Conservation (phyloP, 169 alveolate species). For the Plasmodium yoelii region DNA sequence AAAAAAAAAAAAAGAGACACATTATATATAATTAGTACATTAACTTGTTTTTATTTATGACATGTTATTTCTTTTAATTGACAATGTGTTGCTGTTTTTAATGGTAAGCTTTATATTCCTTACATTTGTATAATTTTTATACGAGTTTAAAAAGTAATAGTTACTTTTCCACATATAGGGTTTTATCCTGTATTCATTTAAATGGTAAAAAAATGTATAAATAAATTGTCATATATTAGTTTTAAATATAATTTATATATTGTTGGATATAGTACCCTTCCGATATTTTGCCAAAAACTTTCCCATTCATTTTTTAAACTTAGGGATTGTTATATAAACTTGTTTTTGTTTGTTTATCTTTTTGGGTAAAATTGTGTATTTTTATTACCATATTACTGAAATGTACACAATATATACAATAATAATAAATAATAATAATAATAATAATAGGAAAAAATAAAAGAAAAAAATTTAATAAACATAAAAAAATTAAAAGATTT, state of each 20-base stretch:
- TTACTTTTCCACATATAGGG: constrained; percentile 47
- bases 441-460: background rate
- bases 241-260: background rate
- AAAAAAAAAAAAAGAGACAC: background rate
- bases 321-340: background rate
- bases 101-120: constrained; percentile 4
- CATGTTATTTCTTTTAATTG: too few relatives aligned
- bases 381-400: background rate
- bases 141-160: constrained; percentile 11
- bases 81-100: background rate
- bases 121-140: constrained; percentile 26
- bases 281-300: constrained; percentile 33
- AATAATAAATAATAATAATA: background rate
- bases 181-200: constrained; percentile 16
- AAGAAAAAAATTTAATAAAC: background rate
- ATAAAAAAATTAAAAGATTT: too few relatives aligned
- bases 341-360: background rate
- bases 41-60: background rate
- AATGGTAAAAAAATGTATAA: constrained; percentile 3
- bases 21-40: background rate
- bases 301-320: constrained; percentile 36
- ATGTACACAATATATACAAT: background rate
- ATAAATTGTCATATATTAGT: background rate
- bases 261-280: constrained; percentile 33
- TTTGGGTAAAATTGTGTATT: background rate